phyloP scores from a whole-genome alignment of 1,284 basidiomycete genomes.

The Sporisorium scitamineum region DNA sequence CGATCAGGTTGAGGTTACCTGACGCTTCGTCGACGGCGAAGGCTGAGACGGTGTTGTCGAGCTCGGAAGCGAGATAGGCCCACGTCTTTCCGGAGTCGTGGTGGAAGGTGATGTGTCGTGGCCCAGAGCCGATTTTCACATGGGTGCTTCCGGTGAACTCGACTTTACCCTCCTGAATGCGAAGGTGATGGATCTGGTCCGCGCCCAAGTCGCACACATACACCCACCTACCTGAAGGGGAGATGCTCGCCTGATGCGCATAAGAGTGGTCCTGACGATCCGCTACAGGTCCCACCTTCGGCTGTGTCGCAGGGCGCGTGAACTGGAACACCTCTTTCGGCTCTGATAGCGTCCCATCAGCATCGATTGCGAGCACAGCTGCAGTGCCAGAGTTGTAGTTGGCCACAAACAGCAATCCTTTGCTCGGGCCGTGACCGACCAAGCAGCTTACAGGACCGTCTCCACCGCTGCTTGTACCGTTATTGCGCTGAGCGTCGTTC shows the following conservation, averaged over 20 bases:
- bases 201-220: slow-evolving; percentile 59
- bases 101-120: slow-evolving; percentile 47
- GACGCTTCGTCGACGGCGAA: slow-evolving; percentile 32
- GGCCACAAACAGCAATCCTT: slow-evolving; percentile 35
- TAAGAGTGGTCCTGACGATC: slow-evolving; percentile 57
- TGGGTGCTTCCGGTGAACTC: slow-evolving; percentile 26
- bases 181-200: slow-evolving; percentile 55
- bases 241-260: slow-evolving; percentile 54
- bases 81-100: slow-evolving; percentile 7
- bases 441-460: slow-evolving; percentile 34
- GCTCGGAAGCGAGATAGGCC: slow-evolving; percentile 57
- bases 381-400: slow-evolving; percentile 50
- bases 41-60: slow-evolving; percentile 45
- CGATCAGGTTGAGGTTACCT: slow-evolving; percentile 30
- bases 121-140: slow-evolving; percentile 39
- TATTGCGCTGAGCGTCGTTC: neutral
- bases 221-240: slow-evolving; percentile 47
- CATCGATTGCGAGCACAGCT: slow-evolving; percentile 26
- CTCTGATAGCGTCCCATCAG: slow-evolving; percentile 22
- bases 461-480: slow-evolving; percentile 28
- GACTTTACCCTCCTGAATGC: slow-evolving; percentile 12
- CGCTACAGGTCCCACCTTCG: slow-evolving; percentile 47
- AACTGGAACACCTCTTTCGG: slow-evolving; percentile 42
- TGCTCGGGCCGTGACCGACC: slow-evolving; percentile 29
- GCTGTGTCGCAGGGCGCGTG: slow-evolving; percentile 10